These are phyloP conservation scores for Microcyclospora tardicrescens DNA, from an alignment of 2,329 filamentous ascomycete species.

Conservation along the genomic window DNA sequence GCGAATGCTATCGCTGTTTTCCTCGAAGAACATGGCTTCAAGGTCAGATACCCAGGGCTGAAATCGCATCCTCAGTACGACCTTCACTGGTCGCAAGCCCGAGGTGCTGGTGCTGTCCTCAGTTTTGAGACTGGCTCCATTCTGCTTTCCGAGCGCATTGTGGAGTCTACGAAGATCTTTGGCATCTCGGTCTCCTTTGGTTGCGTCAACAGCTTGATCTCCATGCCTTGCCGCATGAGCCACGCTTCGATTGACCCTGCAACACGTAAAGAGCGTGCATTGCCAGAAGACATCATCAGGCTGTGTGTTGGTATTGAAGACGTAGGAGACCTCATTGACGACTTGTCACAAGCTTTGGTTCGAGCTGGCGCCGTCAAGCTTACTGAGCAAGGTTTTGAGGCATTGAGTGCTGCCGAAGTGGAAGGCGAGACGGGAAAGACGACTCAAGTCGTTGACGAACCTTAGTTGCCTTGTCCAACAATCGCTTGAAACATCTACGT, in stretches of 20 bases:
- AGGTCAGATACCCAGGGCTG: slow-evolving; percentile 85
- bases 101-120: slow-evolving; percentile 84
- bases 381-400: slow-evolving; percentile 69
- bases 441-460: slow-evolving; percentile 25
- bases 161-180: slow-evolving; percentile 83
- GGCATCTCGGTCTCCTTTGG: slow-evolving; percentile 96
- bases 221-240: slow-evolving; percentile 99
- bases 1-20: slow-evolving; percentile 85
- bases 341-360: slow-evolving; percentile 78
- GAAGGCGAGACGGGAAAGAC: slow-evolving; percentile 19
- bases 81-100: slow-evolving; percentile 87
- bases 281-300: slow-evolving; percentile 94
- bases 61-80: slow-evolving; percentile 94
- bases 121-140: slow-evolving; percentile 92
- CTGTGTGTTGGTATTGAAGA: slow-evolving; percentile 96
- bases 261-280: slow-evolving; percentile 72
- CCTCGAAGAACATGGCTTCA: slow-evolving; percentile 81
- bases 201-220: slow-evolving; percentile 96
- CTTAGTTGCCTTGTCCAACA: slow-evolving; percentile 6
- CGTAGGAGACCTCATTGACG: slow-evolving; percentile 78
- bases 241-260: slow-evolving; percentile 96
- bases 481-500: no score
- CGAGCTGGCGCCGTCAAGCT: slow-evolving; percentile 88
- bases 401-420: slow-evolving; percentile 26
- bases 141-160: slow-evolving; percentile 73